These are phyloP conservation scores for Suhomyces coccinellae DNA, from an alignment of 1,139 yeast species.

Conservation along the genomic window DNA sequence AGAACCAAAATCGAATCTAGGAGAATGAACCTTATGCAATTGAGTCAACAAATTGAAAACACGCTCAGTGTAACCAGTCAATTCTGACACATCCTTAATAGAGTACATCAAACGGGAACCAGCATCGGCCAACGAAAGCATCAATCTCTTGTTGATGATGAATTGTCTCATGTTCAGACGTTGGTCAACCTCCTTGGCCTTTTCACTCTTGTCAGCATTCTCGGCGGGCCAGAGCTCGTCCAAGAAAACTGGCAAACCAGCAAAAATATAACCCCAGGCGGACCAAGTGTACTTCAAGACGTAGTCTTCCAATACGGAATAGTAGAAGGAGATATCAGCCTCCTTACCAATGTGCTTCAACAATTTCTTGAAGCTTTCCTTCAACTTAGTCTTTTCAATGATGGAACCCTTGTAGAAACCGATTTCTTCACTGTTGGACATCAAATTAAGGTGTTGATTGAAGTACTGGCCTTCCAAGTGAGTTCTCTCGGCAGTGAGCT, in stretches of 20 bases:
- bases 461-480: constrained; percentile 87
- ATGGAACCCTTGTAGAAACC: constrained; percentile 90
- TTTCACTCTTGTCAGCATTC: constrained; percentile 10
- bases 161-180: constrained; percentile 79
- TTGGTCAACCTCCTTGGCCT: constrained; percentile 30
- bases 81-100: constrained; percentile 85
- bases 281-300: constrained; percentile 93
- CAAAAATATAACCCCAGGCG: constrained; percentile 86
- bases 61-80: constrained; percentile 89
- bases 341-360: constrained; percentile 46
- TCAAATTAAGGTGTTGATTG: constrained; percentile 80
- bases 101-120: constrained; percentile 97
- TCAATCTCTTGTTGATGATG: constrained; percentile 83
- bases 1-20: constrained; percentile 62
- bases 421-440: constrained; percentile 89
- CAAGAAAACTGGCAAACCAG: constrained; percentile 77
- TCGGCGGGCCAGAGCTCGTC: constrained; percentile 44
- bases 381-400: constrained; percentile 73
- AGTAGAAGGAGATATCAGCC: constrained; percentile 54
- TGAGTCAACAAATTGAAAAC: constrained; percentile 74
- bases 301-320: constrained; percentile 81
- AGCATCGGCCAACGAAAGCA: constrained; percentile 92
- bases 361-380: constrained; percentile 57
- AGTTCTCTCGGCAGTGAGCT: constrained; percentile 69
- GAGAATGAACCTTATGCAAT: constrained; percentile 80